These are phyloP conservation scores for Plasmodium knowlesi DNA, from an alignment of 169 alveolate genomes.

Conservation along the genomic window DNA sequence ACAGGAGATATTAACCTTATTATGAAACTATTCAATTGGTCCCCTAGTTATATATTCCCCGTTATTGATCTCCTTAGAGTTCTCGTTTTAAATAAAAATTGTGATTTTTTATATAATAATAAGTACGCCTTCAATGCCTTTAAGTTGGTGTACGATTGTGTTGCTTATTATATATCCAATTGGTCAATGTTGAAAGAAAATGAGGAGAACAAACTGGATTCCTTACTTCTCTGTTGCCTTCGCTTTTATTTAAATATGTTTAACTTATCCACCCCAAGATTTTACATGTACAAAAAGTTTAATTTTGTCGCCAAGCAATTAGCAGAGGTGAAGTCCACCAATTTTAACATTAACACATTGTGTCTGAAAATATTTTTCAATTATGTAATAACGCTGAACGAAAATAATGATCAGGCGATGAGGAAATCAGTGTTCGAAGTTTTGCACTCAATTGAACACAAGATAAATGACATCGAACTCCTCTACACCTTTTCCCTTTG, in stretches of 20 bases:
- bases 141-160: slow-evolving; percentile 58
- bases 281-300: slow-evolving; percentile 42
- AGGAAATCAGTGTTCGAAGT: slow-evolving; percentile 34
- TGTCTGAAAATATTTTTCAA: slow-evolving; percentile 42
- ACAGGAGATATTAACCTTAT: slow-evolving; percentile 55
- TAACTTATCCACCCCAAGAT: slow-evolving; percentile 60
- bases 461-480: slow-evolving; percentile 15
- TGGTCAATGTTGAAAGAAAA: not conserved
- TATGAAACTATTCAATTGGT: slow-evolving; percentile 42
- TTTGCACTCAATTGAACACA: slow-evolving; percentile 17
- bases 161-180: slow-evolving; percentile 39
- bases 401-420: slow-evolving; percentile 40
- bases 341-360: slow-evolving; percentile 30
- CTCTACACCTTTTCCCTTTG: slow-evolving; percentile 29
- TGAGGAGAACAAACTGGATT: slow-evolving; percentile 33
- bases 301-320: slow-evolving; percentile 34
- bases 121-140: slow-evolving; percentile 45
- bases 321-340: slow-evolving; percentile 20
- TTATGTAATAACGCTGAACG: slow-evolving; percentile 29
- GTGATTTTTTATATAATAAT: slow-evolving; percentile 51
- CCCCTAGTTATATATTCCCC: slow-evolving; percentile 44
- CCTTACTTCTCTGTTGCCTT: slow-evolving; percentile 41
- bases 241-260: slow-evolving; percentile 62
- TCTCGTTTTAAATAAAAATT: slow-evolving; percentile 48
- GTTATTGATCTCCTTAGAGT: slow-evolving; percentile 58